A percentile compares a stretch with the other conserved stretches of the same genome.
These are phyloP conservation scores for Solanum okadae DNA, from an alignment of 257 asterid genomes.

Conservation along the genomic window DNA sequence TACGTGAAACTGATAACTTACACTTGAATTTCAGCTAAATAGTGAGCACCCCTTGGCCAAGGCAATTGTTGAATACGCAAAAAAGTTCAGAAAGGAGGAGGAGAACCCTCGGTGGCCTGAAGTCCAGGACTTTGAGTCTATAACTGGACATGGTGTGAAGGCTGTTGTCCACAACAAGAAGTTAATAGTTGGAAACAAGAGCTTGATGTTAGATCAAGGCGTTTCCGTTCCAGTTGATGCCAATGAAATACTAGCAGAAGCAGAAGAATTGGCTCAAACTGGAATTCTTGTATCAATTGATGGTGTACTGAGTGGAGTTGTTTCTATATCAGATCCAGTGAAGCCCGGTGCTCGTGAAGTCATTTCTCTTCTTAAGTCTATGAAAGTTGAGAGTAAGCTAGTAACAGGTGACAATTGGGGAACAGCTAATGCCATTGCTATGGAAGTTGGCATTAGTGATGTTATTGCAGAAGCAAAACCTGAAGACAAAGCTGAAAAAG, in stretches of 20 bases:
- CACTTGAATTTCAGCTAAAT: constrained; percentile 1
- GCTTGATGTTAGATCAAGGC: constrained; percentile 4
- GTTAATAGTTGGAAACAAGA: constrained; percentile 9
- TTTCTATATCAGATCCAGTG: constrained; percentile 16
- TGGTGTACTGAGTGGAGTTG: constrained; percentile 8
- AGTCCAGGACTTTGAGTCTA: constrained; percentile 4
- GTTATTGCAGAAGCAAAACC: constrained; percentile 14
- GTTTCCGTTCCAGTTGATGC: background rate
- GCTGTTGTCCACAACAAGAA: background rate
- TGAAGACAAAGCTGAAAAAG: constrained; percentile 7
- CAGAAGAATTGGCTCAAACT: constrained; percentile 15
- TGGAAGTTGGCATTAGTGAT: constrained; percentile 3
- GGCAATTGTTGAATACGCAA: constrained; percentile 15
- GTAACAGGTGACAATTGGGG: constrained; percentile 26
- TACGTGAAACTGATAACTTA: background rate
- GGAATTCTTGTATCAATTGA: constrained; percentile 11
- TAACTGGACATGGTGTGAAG: constrained; percentile 13
- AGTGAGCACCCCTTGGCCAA: constrained; percentile 21
- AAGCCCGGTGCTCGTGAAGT: constrained; percentile 11
- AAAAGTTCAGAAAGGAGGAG: background rate
- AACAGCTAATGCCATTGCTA: constrained; percentile 17
- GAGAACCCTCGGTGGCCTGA: background rate
- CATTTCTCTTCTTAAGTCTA: constrained; percentile 5
- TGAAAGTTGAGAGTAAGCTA: constrained; percentile 6
- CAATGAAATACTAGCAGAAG: constrained; percentile 4